phyloP scores from a whole-genome alignment of 1,284 basidiomycete genomes.

The Blastosporella zonata region DNA sequence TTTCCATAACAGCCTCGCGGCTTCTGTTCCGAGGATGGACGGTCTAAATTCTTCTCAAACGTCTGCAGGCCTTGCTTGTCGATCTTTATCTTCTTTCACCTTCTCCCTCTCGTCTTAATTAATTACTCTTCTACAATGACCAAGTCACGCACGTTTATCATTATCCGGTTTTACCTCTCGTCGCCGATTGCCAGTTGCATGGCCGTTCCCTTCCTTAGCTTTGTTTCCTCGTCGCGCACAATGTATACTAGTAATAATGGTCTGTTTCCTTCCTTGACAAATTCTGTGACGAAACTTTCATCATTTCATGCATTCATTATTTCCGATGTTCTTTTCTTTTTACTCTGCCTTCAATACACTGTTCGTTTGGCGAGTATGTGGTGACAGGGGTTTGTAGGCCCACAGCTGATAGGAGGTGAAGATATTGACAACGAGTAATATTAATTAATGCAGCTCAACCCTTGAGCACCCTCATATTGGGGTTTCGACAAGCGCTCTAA shows the following conservation, averaged over 20 bases:
- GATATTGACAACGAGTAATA: too few species aligned
- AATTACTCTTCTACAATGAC: constrained; percentile 9
- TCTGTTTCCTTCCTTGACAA: neutral
- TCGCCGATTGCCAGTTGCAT: neutral
- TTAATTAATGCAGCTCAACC: too few species aligned
- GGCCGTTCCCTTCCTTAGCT: constrained; percentile 7
- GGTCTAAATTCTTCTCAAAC: constrained; percentile 12
- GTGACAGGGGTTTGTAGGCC: too few species aligned
- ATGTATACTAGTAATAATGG: constrained; percentile 19
- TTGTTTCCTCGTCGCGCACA: constrained; percentile 9
- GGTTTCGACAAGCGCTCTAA: too few species aligned
- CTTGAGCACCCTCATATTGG: too few species aligned
- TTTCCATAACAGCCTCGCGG: constrained; percentile 8
- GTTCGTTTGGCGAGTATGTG: too few species aligned
- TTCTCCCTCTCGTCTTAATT: constrained; percentile 10
- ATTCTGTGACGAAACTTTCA: neutral
- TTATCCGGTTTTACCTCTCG: constrained; percentile 8
- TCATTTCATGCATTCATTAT: neutral
- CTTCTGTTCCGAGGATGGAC: constrained; percentile 21
- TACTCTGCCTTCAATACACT: neutral
- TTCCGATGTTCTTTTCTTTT: neutral
- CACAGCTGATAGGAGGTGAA: too few species aligned
- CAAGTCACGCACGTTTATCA: constrained; percentile 3
- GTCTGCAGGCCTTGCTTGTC: constrained; percentile 7
- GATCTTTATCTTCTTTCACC: constrained; percentile 13